These are phyloP conservation scores for Penicillium vulpinum DNA, from an alignment of 2,329 filamentous ascomycete species.

Conservation along the genomic window DNA sequence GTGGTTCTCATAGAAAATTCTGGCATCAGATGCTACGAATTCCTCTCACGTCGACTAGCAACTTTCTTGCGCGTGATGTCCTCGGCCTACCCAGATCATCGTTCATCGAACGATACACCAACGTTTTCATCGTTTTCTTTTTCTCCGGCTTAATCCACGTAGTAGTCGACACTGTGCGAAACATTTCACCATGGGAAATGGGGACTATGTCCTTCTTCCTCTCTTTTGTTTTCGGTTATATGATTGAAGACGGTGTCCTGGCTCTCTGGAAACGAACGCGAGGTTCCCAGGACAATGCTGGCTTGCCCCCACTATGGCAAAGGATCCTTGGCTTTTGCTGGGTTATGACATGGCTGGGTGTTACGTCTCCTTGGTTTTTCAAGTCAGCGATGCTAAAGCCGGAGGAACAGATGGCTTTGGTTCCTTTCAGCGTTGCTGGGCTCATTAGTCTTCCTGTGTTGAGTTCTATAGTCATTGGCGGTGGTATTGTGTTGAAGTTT, in stretches of 20 bases:
- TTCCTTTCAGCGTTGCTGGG: background rate
- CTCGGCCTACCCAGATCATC: constrained; percentile 21
- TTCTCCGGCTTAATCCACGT: constrained; percentile 30
- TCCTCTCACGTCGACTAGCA: constrained; percentile 22
- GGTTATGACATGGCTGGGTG: constrained; percentile 15
- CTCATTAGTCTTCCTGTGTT: background rate
- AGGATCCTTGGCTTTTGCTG: constrained; percentile 13
- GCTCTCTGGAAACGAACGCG: constrained; percentile 17
- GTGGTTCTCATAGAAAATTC: constrained; percentile 22
- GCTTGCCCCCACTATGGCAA: constrained; percentile 6
- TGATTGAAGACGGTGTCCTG: constrained; percentile 33
- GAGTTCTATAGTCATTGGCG: background rate
- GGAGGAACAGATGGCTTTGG: background rate
- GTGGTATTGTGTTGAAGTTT: background rate
- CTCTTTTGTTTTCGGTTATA: constrained; percentile 24
- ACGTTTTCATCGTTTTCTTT: constrained; percentile 31
- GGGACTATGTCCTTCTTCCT: constrained; percentile 28
- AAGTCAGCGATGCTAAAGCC: background rate
- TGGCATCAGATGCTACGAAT: constrained; percentile 33
- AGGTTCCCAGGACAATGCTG: background rate
- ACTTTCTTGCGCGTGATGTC: constrained; percentile 21
- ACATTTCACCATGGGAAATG: constrained; percentile 15
- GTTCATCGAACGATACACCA: constrained; percentile 28
- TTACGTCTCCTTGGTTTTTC: constrained; percentile 21
- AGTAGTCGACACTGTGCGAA: constrained; percentile 14